Base-by-base conservation (phyloP, 148 eudicot species). In the Nepenthes gracilis region DNA sequence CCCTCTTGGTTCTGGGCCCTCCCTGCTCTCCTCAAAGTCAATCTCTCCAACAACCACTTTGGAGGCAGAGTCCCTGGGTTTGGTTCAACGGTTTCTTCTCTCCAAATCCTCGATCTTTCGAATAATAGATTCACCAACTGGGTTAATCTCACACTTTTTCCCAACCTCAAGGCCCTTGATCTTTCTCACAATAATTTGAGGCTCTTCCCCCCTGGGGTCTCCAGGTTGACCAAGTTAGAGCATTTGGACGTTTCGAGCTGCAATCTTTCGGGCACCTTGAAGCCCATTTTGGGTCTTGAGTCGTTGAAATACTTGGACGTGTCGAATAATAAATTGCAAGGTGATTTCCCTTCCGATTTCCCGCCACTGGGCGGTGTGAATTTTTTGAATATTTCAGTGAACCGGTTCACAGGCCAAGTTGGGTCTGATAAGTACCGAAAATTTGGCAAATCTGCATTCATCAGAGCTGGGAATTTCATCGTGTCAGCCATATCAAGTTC, bases 311-410 rank as follows among this genome's bases (percentile, higher is more conserved):
- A 79, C 53, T 62, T 93, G 2, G 96, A 89, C 67, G 58, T 93
- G 37, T 89, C 99, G 0, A 70, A 58, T 2, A 93, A 93, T 57
- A 65, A 72, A 13, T 59, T 93, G 15, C 36, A 53, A 7, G 99
- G 92, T 8, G 65, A 51, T 13, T 86, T 93, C 58, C 96, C 95
- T 3, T 35, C 63, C 9, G 92, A 93, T 79, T 84, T 90, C 13
- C 85, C 91, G 9, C 58, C 81, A 10, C 61, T 88, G 14, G 6
- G 33, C 2, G 59, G 73, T 0, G 69, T 88, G 54, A 60, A 78
- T 2, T 89, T 78, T 56, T 76, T 93, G 70, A 93, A 93, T 49
- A 60, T 89, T 69, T 93, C 99, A 5, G 74, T 78, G 51, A 93
- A 93, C 38, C 79, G 83, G 50, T 86, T 93, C 75, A 77, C 74